Evolutionary conservation across 805 yeast genomes (phyloP).

Genomic region (Naumovozyma dairenensis): DNA sequence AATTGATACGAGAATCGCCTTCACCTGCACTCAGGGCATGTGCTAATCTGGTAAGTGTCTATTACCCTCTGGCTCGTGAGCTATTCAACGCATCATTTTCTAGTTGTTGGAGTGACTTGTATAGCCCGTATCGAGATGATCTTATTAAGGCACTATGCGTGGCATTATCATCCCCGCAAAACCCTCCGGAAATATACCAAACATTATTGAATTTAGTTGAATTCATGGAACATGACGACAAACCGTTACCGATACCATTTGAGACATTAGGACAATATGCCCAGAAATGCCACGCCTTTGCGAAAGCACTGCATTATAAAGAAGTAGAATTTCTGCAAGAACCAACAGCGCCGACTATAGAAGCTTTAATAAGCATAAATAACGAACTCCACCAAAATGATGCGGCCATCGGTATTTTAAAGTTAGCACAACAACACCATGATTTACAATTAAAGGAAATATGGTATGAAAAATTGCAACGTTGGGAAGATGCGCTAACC

Average conservation of each 20-base stretch:
- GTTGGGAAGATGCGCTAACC: constrained; percentile 96
- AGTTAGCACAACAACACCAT: constrained; percentile 87
- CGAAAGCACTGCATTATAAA: constrained; percentile 92
- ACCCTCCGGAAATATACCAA: constrained; percentile 93
- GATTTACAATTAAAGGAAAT: constrained; percentile 88
- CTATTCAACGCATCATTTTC: constrained; percentile 91
- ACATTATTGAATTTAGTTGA: constrained; percentile 83
- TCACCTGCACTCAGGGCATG: constrained; percentile 92
- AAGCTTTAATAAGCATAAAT: constrained; percentile 82
- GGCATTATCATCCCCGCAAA: constrained; percentile 81
- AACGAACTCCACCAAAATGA: constrained; percentile 93
- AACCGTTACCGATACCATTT: constrained; percentile 84
- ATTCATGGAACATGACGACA: constrained; percentile 95
- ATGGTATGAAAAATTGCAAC: constrained; percentile 92
- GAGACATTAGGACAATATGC: constrained; percentile 87
- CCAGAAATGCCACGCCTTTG: constrained; percentile 92
- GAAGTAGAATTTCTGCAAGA: constrained; percentile 92
- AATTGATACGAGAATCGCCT: constrained; percentile 82
- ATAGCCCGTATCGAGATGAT: constrained; percentile 83
- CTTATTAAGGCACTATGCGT: constrained; percentile 74
- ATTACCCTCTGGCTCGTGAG: constrained; percentile 81
- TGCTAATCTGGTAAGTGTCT: constrained; percentile 76
- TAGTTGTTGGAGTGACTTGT: constrained; percentile 89
- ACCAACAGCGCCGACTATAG: constrained; percentile 85
- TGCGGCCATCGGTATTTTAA: constrained; percentile 94